Conservation (phyloP, 2,329 filamentous ascomycete species). For the Neofusicoccum sp. region DNA sequence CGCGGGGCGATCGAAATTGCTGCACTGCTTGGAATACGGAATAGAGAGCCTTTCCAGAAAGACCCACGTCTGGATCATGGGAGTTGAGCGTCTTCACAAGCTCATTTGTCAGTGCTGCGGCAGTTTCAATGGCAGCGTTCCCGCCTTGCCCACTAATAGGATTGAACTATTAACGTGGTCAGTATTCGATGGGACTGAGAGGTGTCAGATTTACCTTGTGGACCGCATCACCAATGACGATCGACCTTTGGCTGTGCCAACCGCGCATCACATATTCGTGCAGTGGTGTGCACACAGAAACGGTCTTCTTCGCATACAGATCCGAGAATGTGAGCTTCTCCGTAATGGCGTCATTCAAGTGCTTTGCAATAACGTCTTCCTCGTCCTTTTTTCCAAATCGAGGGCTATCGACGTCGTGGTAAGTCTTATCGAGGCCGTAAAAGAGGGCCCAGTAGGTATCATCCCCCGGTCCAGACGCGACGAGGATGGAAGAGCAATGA, state of each 20-base stretch:
- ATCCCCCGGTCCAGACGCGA: not conserved
- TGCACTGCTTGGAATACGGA: not conserved
- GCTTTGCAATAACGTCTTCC: not conserved
- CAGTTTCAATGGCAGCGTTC: conserved; percentile 2
- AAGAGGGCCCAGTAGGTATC: conserved; percentile 6
- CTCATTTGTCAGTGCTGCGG: not conserved
- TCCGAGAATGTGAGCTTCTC: not conserved
- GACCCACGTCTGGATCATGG: not conserved
- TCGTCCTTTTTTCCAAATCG: not conserved
- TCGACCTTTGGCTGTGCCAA: not conserved
- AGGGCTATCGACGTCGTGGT: not conserved
- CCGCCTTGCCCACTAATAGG: conserved; percentile 6
- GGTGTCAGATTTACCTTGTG: not conserved
- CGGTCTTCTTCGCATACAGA: not conserved
- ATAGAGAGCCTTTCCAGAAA: not conserved
- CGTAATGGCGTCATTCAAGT: not conserved
- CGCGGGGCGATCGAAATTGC: not conserved
- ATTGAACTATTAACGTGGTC: not conserved
- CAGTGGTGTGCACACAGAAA: not conserved
- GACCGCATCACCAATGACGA: conserved; percentile 8
- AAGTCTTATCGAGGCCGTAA: not conserved
- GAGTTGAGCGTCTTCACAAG: not conserved
- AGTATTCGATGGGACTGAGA: not conserved
- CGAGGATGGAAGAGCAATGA: not conserved
- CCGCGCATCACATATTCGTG: not conserved